These are phyloP conservation scores for Mortierella sp. DNA, from an alignment of 371 early-diverging fungal genomes.

Conservation along the genomic window DNA sequence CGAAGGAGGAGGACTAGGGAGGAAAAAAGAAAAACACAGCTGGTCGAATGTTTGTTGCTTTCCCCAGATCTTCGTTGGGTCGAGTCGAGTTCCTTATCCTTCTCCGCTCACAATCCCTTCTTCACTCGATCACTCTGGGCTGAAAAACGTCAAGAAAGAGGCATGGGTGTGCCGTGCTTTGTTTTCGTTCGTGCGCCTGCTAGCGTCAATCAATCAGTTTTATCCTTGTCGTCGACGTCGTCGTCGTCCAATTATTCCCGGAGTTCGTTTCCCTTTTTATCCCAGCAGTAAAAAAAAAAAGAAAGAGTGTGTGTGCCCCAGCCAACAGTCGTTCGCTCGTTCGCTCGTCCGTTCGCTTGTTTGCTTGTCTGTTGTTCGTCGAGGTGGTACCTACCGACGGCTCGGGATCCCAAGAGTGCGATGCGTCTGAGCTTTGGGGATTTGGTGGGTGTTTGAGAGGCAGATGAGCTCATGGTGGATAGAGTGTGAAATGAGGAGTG, in stretches of 20 bases:
- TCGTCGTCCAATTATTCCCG: too few species aligned
- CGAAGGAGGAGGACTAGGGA: background rate
- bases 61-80: background rate
- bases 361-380: background rate
- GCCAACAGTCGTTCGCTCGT: background rate
- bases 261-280: too few species aligned
- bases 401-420: slow-evolving; percentile 86
- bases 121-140: background rate
- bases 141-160: background rate
- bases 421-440: slow-evolving; percentile 74
- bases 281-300: too few species aligned
- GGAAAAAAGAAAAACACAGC: background rate
- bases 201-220: background rate
- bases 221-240: background rate
- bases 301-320: too few species aligned
- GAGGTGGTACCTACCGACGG: slow-evolving; percentile 78
- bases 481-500: background rate
- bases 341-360: background rate
- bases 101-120: background rate
- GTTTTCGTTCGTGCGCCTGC: background rate
- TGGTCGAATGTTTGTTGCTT: background rate
- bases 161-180: too few species aligned
- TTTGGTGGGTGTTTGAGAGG: slow-evolving; percentile 48
- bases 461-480: slow-evolving; percentile 32
- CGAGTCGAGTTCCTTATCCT: background rate